phyloP scores from a whole-genome alignment of 1,139 yeast genomes.

The Scheffersomyces illinoinensis region DNA sequence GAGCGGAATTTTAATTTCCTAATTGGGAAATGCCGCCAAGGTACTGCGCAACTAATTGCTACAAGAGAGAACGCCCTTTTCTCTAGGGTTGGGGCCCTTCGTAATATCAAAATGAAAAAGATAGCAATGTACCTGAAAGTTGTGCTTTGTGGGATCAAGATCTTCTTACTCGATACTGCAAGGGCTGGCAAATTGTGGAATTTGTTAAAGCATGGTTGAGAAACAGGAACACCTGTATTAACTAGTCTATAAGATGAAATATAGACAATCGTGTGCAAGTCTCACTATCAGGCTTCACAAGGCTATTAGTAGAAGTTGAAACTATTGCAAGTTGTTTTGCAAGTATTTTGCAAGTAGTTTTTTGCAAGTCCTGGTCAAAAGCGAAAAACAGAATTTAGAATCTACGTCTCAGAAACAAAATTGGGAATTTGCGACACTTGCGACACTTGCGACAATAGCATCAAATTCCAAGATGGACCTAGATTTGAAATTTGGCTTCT shows the following conservation, averaged over 20 bases:
- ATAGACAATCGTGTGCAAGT: no score
- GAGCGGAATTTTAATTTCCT: neutral
- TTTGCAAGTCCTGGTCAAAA: no score
- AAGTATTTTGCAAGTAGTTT: no score
- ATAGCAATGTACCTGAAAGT: neutral
- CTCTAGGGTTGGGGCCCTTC: neutral
- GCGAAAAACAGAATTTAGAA: no score
- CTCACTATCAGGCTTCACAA: no score
- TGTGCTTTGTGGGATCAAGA: neutral
- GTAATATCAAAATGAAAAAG: neutral
- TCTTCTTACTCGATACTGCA: neutral
- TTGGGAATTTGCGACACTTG: neutral
- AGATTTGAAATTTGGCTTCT: neutral
- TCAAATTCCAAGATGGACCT: neutral
- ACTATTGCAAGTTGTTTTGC: no score
- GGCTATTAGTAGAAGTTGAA: no score
- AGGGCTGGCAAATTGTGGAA: neutral
- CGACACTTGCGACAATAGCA: neutral
- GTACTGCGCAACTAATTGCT: neutral
- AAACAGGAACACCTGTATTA: no score
- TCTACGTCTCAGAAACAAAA: no score
- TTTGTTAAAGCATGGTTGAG: no score
- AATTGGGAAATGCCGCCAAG: constrained; percentile 1
- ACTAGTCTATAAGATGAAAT: no score
- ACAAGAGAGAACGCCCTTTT: neutral